phyloP scores from a whole-genome alignment of 139 green algal genomes.

The Auxenochlorella pyrenoidosa region DNA sequence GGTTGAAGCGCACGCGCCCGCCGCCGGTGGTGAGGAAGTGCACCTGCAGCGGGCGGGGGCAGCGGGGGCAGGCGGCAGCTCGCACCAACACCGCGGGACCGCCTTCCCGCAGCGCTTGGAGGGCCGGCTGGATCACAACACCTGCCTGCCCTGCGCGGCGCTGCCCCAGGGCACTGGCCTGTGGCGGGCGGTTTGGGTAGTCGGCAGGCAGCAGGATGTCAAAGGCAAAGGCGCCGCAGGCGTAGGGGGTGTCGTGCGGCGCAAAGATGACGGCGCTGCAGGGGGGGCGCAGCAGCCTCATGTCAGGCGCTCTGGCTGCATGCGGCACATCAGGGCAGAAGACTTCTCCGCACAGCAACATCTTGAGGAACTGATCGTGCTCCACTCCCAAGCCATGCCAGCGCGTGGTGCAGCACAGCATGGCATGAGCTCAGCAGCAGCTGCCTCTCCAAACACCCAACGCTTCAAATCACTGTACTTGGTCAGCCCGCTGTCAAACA shows the following conservation, averaged over 20 bases:
- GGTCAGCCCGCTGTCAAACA: too few species aligned
- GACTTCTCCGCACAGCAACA: too few species aligned
- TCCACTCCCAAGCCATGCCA: too few species aligned
- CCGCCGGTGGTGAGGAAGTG: conserved; percentile 74
- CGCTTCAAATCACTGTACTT: too few species aligned
- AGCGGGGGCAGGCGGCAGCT: too few species aligned
- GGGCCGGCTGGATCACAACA: neutral
- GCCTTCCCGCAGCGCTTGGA: neutral
- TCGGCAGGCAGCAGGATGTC: conserved; percentile 69
- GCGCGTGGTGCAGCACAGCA: too few species aligned
- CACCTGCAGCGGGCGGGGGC: conserved; percentile 32
- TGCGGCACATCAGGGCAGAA: too few species aligned
- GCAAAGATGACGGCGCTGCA: conserved; percentile 42
- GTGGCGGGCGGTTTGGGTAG: conserved; percentile 68
- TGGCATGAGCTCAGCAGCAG: too few species aligned
- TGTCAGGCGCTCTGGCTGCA: neutral
- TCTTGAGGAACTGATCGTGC: too few species aligned
- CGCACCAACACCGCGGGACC: neutral
- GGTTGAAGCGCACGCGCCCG: conserved; percentile 75
- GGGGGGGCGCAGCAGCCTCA: neutral
- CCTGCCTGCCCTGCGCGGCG: neutral
- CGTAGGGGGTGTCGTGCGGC: conserved; percentile 53
- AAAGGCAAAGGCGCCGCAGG: conserved; percentile 62
- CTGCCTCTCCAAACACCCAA: too few species aligned
- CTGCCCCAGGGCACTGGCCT: neutral